Evolutionary conservation across 2,329 filamentous ascomycete genomes (phyloP).

Genomic region (Stylonectria norvegica): DNA sequence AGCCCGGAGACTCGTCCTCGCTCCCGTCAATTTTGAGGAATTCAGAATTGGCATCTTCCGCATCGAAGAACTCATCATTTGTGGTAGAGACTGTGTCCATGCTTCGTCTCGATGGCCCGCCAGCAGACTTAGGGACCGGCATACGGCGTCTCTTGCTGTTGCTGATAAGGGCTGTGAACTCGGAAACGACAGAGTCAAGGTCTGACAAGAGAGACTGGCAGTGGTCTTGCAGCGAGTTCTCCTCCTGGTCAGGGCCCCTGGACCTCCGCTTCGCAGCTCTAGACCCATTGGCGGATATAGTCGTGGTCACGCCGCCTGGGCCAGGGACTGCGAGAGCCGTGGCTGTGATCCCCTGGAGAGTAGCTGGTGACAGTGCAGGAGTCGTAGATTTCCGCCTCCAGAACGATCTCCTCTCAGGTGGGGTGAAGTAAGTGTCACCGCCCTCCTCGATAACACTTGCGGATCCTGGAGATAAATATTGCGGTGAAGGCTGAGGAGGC

Average conservation of each 20-base stretch:
- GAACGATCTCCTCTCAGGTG: conserved; percentile 67
- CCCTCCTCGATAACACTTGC: conserved; percentile 48
- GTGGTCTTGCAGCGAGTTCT: conserved; percentile 72
- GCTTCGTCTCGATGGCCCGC: conserved; percentile 53
- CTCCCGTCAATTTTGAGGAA: conserved; percentile 71
- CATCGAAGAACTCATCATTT: conserved; percentile 96
- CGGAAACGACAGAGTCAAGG: conserved; percentile 75
- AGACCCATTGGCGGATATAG: conserved; percentile 30
- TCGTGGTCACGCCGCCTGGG: conserved; percentile 34
- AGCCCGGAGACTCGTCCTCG: conserved; percentile 61
- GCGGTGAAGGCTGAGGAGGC: conserved; percentile 20
- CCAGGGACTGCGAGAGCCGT: conserved; percentile 43
- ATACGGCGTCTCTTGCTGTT: conserved; percentile 76
- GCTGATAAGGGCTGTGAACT: conserved; percentile 74
- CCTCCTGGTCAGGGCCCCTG: conserved; percentile 44
- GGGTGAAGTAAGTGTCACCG: conserved; percentile 55
- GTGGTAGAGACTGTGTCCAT: conserved; percentile 74
- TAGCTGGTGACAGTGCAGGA: conserved; percentile 40
- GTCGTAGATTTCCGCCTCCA: conserved; percentile 85
- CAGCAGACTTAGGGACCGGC: conserved; percentile 49
- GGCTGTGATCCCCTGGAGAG: conserved; percentile 37
- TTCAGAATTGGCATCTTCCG: conserved; percentile 62
- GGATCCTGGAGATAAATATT: conserved; percentile 41
- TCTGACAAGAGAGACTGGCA: conserved; percentile 81
- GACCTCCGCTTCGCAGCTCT: conserved; percentile 35